Conservation (phyloP, 345 rosid genomes). For the Eucalyptus decipiens region DNA sequence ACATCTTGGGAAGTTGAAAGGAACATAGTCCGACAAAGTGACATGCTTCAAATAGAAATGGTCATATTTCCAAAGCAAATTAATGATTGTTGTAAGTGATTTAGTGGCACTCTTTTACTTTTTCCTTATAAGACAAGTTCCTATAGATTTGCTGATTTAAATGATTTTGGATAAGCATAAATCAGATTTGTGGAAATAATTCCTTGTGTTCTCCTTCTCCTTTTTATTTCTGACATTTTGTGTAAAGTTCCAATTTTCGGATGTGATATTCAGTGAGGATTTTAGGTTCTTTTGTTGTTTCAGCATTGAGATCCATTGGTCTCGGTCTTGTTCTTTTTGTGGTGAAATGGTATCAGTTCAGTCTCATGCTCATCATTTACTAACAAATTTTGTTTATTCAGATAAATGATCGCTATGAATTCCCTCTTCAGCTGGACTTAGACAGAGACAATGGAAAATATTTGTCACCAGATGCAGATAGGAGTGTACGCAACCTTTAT, state of each 20-base stretch:
- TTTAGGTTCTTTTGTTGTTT: background rate
- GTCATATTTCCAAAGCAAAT: background rate
- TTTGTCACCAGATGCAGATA: constrained; percentile 87
- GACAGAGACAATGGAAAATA: constrained; percentile 83
- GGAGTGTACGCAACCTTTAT: constrained; percentile 84
- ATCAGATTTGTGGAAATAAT: background rate
- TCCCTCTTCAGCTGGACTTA: constrained; percentile 91
- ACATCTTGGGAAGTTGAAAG: background rate
- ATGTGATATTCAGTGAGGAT: background rate
- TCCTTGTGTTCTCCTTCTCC: background rate
- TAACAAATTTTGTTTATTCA: constrained; percentile 1
- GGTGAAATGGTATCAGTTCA: background rate
- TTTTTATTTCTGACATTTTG: background rate
- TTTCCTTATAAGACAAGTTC: background rate
- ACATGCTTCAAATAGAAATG: background rate
- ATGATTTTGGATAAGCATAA: background rate
- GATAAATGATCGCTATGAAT: constrained; percentile 96
- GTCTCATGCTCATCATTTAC: background rate
- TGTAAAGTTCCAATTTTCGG: background rate
- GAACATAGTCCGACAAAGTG: background rate
- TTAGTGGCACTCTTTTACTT: background rate
- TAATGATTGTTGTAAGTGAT: background rate
- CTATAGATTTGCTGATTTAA: background rate
- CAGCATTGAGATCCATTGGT: background rate
- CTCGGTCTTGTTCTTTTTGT: background rate